These are phyloP conservation scores for Yamadazyma conglobata DNA, from an alignment of 1,139 yeast genomes.

Conservation along the genomic window DNA sequence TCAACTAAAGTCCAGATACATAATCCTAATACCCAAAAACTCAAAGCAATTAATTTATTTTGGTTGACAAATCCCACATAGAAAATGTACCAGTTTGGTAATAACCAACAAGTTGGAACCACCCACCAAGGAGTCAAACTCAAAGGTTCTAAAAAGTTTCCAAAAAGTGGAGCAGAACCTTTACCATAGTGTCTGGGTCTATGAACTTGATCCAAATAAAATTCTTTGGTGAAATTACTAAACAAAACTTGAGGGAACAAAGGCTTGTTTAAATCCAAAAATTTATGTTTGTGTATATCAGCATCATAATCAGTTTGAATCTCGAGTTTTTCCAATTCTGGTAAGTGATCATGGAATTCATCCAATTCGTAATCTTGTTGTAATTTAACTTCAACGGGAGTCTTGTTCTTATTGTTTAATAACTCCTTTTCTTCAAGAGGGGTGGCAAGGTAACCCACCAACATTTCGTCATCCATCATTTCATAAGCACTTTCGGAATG, in stretches of 20 bases:
- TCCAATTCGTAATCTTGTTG: conserved; percentile 22
- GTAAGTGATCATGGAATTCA: conserved; percentile 60
- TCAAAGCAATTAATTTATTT: conserved; percentile 31
- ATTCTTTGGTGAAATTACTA: conserved; percentile 75
- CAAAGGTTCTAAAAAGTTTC: conserved; percentile 46
- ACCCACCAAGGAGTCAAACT: conserved; percentile 59
- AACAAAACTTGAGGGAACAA: conserved; percentile 73
- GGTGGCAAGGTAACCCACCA: conserved; percentile 47
- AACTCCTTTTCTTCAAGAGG: conserved; percentile 42
- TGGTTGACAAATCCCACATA: conserved; percentile 40
- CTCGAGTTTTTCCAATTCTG: conserved; percentile 66
- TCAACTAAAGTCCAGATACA: conserved; percentile 92
- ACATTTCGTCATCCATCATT: conserved; percentile 72
- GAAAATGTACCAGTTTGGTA: conserved; percentile 58
- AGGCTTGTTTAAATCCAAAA: conserved; percentile 81
- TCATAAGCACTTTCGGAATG: conserved; percentile 89
- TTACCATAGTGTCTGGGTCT: conserved; percentile 83
- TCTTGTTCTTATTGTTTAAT: conserved; percentile 37
- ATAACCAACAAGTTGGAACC: conserved; percentile 87
- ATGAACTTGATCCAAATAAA: conserved; percentile 93
- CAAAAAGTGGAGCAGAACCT: conserved; percentile 80
- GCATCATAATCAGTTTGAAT: conserved; percentile 73
- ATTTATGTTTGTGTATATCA: conserved; percentile 76
- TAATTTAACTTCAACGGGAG: conserved; percentile 43
- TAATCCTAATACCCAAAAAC: conserved; percentile 59